phyloP scores from a whole-genome alignment of 1,284 basidiomycete species.

The Tilletia horrida region DNA sequence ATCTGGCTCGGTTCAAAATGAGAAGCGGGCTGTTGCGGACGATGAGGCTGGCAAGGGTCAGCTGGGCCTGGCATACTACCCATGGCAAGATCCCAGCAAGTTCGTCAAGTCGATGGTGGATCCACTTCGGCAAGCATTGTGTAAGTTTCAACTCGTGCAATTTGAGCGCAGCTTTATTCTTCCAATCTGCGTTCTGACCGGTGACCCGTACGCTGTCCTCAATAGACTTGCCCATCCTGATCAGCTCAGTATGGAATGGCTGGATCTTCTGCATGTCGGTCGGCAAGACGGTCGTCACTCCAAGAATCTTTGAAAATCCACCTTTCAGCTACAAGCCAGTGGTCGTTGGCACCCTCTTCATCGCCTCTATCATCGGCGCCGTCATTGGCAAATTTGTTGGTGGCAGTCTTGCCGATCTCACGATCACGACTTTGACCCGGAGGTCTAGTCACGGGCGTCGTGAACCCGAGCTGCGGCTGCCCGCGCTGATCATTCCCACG shows the following conservation, averaged over 20 bases:
- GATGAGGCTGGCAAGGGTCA: conserved; percentile 25
- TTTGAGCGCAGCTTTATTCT: too few relatives aligned
- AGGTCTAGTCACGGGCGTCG: conserved; percentile 40
- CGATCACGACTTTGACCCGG: conserved; percentile 43
- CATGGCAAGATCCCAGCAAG: conserved; percentile 49
- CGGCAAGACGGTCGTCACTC: conserved; percentile 52
- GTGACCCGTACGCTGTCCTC: not conserved
- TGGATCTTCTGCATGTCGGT: conserved; percentile 53
- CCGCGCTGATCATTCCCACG: conserved; percentile 47
- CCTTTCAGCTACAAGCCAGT: conserved; percentile 52
- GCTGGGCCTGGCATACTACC: conserved; percentile 51
- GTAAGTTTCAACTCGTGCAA: too few relatives aligned
- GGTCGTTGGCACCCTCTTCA: conserved; percentile 48
- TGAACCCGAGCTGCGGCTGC: conserved; percentile 55
- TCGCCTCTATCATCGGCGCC: conserved; percentile 31
- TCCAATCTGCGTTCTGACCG: too few relatives aligned
- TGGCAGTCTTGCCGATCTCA: conserved; percentile 49
- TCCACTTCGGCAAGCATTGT: conserved; percentile 33
- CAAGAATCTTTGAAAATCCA: conserved; percentile 49
- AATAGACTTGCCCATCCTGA: conserved; percentile 26
- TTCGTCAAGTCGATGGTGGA: conserved; percentile 40
- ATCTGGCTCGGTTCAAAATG: not conserved
- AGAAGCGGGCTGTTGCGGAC: not conserved
- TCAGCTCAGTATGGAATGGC: conserved; percentile 54
- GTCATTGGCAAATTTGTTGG: conserved; percentile 21